Evolutionary conservation across 169 alveolate species (phyloP).

Genomic region (Blepharisma undulans): DNA sequence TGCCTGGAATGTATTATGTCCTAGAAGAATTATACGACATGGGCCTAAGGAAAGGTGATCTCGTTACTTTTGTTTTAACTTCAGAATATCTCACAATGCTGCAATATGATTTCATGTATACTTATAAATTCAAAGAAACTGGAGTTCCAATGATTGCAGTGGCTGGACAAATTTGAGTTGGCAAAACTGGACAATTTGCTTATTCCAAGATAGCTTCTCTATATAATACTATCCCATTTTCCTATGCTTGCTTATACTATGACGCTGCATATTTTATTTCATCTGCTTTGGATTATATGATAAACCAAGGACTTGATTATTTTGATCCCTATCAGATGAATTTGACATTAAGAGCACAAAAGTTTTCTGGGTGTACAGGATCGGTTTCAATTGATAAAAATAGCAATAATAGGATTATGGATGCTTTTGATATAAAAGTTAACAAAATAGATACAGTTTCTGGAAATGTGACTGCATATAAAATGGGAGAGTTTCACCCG

Average conservation of each 20-base stretch:
- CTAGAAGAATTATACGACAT: not conserved
- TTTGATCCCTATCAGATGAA: not conserved
- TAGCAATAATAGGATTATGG: not conserved
- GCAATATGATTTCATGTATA: not conserved
- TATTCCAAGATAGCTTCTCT: not conserved
- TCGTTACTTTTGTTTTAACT: not conserved
- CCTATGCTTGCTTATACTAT: not conserved
- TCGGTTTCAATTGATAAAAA: not conserved
- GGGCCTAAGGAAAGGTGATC: constrained; percentile 6
- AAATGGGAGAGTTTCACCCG: not conserved
- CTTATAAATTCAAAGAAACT: not conserved
- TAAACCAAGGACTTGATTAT: not conserved
- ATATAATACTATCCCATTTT: not conserved
- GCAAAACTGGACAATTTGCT: not conserved
- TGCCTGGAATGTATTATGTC: not conserved
- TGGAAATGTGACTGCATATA: not conserved
- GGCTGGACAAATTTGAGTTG: not conserved
- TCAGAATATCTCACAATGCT: not conserved
- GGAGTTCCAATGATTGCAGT: not conserved
- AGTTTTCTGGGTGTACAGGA: not conserved
- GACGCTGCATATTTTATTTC: not conserved
- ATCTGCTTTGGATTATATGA: not conserved
- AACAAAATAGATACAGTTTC: not conserved
- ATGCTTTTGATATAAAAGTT: not conserved
- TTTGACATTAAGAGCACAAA: not conserved